Evolutionary conservation across 352 stramenopile genomes (phyloP).

Genomic region (Phytophthora tubulina): DNA sequence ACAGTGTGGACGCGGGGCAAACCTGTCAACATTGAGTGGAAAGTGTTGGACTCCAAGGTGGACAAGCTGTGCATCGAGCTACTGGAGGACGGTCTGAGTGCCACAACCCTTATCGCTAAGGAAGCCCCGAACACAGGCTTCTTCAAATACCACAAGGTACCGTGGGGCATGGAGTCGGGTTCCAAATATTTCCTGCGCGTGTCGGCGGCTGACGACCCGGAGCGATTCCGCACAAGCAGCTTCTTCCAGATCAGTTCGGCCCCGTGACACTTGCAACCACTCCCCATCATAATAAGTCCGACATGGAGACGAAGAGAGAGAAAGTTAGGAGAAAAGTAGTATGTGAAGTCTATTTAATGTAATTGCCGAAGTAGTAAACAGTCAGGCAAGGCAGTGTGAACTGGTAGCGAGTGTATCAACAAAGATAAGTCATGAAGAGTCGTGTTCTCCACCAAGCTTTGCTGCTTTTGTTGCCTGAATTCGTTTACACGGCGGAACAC

Average conservation of each 20-base stretch:
- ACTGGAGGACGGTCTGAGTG: slow-evolving; percentile 66
- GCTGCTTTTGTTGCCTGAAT: background rate
- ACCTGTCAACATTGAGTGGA: slow-evolving; percentile 79
- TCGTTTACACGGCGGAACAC: slow-evolving; percentile 16
- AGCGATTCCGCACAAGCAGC: slow-evolving; percentile 67
- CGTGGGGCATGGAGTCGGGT: slow-evolving; percentile 86
- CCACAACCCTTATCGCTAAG: slow-evolving; percentile 71
- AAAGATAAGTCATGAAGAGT: background rate
- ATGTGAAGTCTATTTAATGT: slow-evolving; percentile 46
- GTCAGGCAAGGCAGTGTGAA: background rate
- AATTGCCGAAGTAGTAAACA: slow-evolving; percentile 14
- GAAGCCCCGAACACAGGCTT: slow-evolving; percentile 73
- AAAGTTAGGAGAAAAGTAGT: slow-evolving; percentile 32
- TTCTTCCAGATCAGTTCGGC: slow-evolving; percentile 80
- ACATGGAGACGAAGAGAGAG: slow-evolving; percentile 7
- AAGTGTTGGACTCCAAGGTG: slow-evolving; percentile 62
- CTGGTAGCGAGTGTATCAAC: slow-evolving; percentile 7
- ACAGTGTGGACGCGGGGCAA: slow-evolving; percentile 83
- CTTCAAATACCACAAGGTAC: slow-evolving; percentile 79
- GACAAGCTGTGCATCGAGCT: slow-evolving; percentile 73
- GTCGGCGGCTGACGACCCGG: slow-evolving; percentile 47
- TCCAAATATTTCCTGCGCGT: slow-evolving; percentile 84
- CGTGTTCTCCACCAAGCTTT: background rate
- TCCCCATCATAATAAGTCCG: background rate
- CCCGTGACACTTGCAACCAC: slow-evolving; percentile 23